phyloP scores from a whole-genome alignment of 2,329 filamentous ascomycete genomes.

The Aspergillus japonicus region DNA sequence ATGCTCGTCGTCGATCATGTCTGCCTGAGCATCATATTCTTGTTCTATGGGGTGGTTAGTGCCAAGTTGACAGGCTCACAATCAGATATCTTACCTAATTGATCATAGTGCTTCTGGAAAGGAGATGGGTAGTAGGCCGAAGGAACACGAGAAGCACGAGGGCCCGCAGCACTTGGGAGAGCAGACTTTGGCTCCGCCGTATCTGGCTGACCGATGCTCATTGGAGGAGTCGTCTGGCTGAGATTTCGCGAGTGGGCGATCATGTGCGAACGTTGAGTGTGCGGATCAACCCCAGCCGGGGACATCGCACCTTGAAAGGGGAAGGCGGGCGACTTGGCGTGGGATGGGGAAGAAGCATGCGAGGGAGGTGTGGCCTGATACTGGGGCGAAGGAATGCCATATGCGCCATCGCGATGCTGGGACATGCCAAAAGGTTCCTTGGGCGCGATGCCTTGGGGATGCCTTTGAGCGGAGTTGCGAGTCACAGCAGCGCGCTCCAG shows the following conservation, averaged over 20 bases:
- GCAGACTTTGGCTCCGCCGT: conserved; percentile 35
- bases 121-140: conserved; percentile 74
- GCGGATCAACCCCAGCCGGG: conserved; percentile 58
- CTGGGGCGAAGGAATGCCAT: conserved; percentile 62
- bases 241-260: conserved; percentile 38
- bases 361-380: conserved; percentile 80
- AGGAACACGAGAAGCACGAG: conserved; percentile 38
- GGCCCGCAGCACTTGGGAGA: conserved; percentile 26
- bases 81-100: conserved; percentile 79
- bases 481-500: conserved; percentile 80
- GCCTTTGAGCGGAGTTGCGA: conserved; percentile 70
- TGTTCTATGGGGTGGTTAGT: conserved; percentile 71
- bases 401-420: conserved; percentile 44
- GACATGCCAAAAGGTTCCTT: conserved; percentile 56
- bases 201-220: conserved; percentile 40
- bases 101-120: conserved; percentile 92
- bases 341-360: conserved; percentile 67
- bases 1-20: conserved; percentile 81
- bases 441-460: conserved; percentile 70
- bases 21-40: conserved; percentile 89
- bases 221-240: conserved; percentile 35
- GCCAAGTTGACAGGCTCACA: conserved; percentile 58
- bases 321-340: conserved; percentile 62
- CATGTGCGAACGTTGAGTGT: conserved; percentile 48
- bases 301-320: conserved; percentile 61